Base-by-base conservation (phyloP, 306 rosid genomes). In the Sesbania bispinosa region DNA sequence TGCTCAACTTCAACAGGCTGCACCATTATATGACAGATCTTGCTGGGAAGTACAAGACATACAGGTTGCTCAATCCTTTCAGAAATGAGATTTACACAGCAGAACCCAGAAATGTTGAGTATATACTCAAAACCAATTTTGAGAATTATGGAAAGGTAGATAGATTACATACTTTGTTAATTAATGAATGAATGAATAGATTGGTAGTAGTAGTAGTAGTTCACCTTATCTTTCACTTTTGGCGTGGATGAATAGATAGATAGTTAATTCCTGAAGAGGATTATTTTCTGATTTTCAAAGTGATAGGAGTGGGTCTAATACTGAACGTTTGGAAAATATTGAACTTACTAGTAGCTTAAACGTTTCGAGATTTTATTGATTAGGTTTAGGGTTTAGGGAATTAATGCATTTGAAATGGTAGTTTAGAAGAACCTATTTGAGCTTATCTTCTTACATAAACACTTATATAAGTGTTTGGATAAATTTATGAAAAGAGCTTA, bases 11-110 rank as follows among this genome's bases (percentile, higher is more conserved):
- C 88, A 80, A 85, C 13, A 80, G 90, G 54, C 0, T 88, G 67
- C 97, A 90, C 35, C 83, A 93, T 51, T 90, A 90, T 11, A 90
- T 88, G 98, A 90, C 98, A 53, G 88, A 85, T 45, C 96, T 85
- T 33, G 96, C 98, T 1, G 29, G 50, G 5, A 88, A 84, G 46
- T 39, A 93, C 85, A 85, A 42, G 70, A 93, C 98, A 15, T 93
- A 93, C 79, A 85, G 97, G 74, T 69, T 90, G 14, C 78, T 93
- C 14, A 76, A 27, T 5, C 91, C 62, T 55, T 81, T 78, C 53
- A 74, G 97, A 38, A 77, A 51, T 62, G 98, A 93, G 79, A 51
- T 90, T 69, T 93, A 86, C 76, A 93, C 98, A 1, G 29, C 92
- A 0, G 89, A 93, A 26, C 97, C 98, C 0, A 29, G 4, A 8